Evolutionary conservation across 495 filamentous ascomycete species (phyloP).

Genomic region (Neurospora sp.): DNA sequence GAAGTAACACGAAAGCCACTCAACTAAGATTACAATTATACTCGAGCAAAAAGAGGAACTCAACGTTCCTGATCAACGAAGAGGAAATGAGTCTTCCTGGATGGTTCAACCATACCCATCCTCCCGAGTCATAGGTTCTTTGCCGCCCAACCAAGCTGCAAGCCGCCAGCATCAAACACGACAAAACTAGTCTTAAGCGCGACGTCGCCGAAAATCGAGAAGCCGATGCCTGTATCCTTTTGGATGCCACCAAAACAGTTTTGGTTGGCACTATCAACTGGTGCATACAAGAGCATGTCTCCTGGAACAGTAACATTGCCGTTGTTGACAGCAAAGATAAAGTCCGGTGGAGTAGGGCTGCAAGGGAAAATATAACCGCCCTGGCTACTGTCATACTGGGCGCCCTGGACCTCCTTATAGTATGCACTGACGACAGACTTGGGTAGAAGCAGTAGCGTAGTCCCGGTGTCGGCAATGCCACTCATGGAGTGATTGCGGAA

Average conservation of each 20-base stretch:
- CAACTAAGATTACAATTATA: background rate
- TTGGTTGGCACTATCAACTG: constrained; percentile 15
- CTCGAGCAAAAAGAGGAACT: background rate
- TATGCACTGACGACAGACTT: constrained; percentile 47
- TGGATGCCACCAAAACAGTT: constrained; percentile 59
- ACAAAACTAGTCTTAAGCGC: constrained; percentile 52
- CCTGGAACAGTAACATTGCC: constrained; percentile 44
- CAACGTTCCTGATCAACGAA: background rate
- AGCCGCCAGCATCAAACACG: constrained; percentile 44
- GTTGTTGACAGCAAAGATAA: constrained; percentile 46
- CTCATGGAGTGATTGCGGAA: constrained; percentile 28
- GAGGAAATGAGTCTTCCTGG: background rate
- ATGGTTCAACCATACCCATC: background rate
- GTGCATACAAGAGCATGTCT: constrained; percentile 44
- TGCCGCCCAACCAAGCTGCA: constrained; percentile 47
- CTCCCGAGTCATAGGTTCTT: constrained; percentile 19
- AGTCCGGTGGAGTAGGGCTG: constrained; percentile 46
- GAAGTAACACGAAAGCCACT: background rate
- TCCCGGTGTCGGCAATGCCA: constrained; percentile 61
- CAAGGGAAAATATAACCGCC: constrained; percentile 67
- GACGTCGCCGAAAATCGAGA: constrained; percentile 50
- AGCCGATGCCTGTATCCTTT: constrained; percentile 48
- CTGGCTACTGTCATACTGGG: constrained; percentile 32
- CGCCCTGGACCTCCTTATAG: constrained; percentile 47
- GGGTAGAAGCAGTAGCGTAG: constrained; percentile 59